phyloP scores from a whole-genome alignment of 768 basidiomycete species.

The Termitomyces sp. region DNA sequence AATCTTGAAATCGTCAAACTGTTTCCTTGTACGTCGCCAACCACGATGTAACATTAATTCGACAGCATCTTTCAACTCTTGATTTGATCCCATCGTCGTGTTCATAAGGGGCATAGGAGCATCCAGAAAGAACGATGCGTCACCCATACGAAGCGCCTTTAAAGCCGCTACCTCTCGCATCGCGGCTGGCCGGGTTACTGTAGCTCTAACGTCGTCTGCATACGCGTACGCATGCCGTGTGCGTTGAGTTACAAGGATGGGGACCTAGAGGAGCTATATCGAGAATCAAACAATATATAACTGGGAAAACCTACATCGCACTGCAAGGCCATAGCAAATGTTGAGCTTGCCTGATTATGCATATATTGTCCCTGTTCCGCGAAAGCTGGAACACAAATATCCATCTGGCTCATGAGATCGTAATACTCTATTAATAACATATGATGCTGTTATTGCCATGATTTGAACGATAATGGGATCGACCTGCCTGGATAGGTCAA shows the following conservation, averaged over 20 bases:
- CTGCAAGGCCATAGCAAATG: conserved; percentile 38
- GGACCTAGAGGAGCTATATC: conserved; percentile 24
- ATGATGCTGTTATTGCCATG: background rate
- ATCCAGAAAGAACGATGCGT: conserved; percentile 23
- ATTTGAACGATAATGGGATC: background rate
- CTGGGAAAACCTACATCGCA: conserved; percentile 30
- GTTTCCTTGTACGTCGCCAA: conserved; percentile 27
- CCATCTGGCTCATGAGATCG: conserved; percentile 34
- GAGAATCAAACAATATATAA: background rate
- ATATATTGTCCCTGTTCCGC: conserved; percentile 31
- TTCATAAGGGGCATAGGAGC: conserved; percentile 15
- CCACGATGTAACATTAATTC: conserved; percentile 29
- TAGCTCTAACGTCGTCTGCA: conserved; percentile 33
- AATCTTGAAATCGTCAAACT: conserved; percentile 28
- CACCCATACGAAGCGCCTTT: conserved; percentile 33
- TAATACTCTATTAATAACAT: conserved; percentile 29
- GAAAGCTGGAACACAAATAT: conserved; percentile 43
- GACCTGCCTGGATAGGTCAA: conserved; percentile 30
- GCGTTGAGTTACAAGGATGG: conserved; percentile 40
- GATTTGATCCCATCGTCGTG: conserved; percentile 17
- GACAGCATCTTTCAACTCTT: conserved; percentile 21
- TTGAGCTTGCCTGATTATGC: conserved; percentile 38
- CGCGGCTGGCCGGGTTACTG: conserved; percentile 37
- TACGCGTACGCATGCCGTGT: conserved; percentile 37
- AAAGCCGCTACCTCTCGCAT: conserved; percentile 39